Percentiles rank a stretch among this genome's conserved stretches.
Conservation (phyloP, 257 asterid genomes). For the Primulina tabacum region DNA sequence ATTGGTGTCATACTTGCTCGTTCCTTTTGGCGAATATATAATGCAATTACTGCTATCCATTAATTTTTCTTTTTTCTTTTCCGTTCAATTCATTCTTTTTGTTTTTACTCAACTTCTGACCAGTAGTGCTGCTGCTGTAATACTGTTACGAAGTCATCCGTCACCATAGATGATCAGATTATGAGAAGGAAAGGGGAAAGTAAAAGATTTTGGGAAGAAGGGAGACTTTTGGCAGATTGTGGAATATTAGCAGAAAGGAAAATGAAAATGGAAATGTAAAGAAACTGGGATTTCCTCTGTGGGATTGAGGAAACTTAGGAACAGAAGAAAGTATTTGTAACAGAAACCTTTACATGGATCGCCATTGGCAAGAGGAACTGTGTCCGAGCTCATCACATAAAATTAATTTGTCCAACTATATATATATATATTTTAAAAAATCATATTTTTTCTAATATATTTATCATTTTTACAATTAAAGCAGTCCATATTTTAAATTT, state of each 20-base stretch:
- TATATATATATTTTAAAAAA: too few relatives aligned
- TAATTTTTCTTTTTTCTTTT: not conserved
- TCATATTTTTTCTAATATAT: too few relatives aligned
- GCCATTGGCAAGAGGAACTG: not conserved
- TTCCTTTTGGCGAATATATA: constrained; percentile 24
- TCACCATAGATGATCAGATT: constrained; percentile 32
- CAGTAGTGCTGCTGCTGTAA: constrained; percentile 21
- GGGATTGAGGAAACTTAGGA: constrained; percentile 31
- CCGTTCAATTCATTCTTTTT: constrained; percentile 5
- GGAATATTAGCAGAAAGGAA: constrained; percentile 22
- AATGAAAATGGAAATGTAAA: not conserved
- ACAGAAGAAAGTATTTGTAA: constrained; percentile 38
- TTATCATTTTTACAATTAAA: too few relatives aligned
- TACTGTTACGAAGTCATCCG: constrained; percentile 43
- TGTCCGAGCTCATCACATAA: not conserved
- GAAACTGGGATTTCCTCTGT: constrained; percentile 15
- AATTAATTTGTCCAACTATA: not conserved
- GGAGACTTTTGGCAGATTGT: constrained; percentile 24
- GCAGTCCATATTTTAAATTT: too few relatives aligned
- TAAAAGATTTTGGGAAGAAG: constrained; percentile 27
- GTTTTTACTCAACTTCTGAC: constrained; percentile 25
- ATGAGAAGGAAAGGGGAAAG: constrained; percentile 20
- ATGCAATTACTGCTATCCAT: constrained; percentile 32
- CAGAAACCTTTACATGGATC: constrained; percentile 36
- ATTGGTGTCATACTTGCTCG: not conserved